Evolutionary conservation across 805 yeast species (phyloP), one percentile per base, ranked within the genome.

Genomic region (Wickerhamiella domercqiae): DNA sequence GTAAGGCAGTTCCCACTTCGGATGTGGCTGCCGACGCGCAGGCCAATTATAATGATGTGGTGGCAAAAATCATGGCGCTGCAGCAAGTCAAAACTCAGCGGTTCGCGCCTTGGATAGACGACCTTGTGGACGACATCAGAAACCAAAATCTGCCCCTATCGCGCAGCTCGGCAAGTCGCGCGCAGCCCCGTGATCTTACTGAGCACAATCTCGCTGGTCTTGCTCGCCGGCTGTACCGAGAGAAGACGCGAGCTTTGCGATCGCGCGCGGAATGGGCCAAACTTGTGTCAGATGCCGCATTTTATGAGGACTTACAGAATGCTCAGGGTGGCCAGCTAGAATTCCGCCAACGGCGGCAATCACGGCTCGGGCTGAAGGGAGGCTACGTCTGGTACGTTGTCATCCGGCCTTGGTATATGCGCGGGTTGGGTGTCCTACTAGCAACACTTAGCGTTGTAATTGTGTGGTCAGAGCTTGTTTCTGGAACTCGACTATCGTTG

Each of bases 381-480:
- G 65, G 62, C 31, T 72, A 55, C 42, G 43, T 55, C 29, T 57
- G 61, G 36, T 60, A 66, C 44, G 58, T 66, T 39, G 62, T 59
- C 33, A 33, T 70, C 7, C 51, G 62, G 5, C 84, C 86, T 0
- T 34, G 55, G 5, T 29, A 61, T 1, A 64, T 67, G 32, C 58
- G 71, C n/a, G 16, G 64, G 0, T 42, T 59, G 15, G 66, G 81
- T 0, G 38, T 67, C 0, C 11, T 64, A 0, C 49, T 76, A 15
- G 62, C 62, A 9, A 30, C 50, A 0, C 47, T 70, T 4, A 70
- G 86, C 0, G 53, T 72, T 5, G 50, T 72, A 2, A 59, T 82
- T 3, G 64, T 77, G n/a, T 74, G 78, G 58, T 75, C 86, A 15
- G 94, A 82, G 51, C 59, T 77, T 25, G 64, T 78, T 38, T 86